Base-by-base conservation (phyloP, 768 basidiomycete genomes). In the Lentinula detonsa region DNA sequence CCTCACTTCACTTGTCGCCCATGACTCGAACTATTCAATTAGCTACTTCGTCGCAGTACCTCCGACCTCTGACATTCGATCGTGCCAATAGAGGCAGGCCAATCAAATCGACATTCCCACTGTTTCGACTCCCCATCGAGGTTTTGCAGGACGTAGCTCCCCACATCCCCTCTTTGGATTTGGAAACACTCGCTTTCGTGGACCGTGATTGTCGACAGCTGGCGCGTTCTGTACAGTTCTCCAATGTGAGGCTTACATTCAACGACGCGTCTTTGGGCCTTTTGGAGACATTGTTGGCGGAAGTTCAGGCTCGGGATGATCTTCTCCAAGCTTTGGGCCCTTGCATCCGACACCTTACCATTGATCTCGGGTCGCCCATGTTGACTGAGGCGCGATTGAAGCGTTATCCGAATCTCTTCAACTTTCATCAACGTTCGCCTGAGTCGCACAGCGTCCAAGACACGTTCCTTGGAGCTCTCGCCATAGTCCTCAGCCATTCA, bases 71-170 rank as follows among this genome's bases (percentile, higher is more conserved):
- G 5, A 45, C 63, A 13, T 68, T 72, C 28, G 70, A 71, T 58
- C 64, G 69, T 43, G 71, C 68, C 43, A 58, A 67, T 28, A 28
- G 33, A 9, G 67, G 64, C 5, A 64, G 65, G 39, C 23, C 62
- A 10, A 37, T 64, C 4, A 62, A 64, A 6, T 72, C 72, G 1
- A 21, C 60, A 3, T 66, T 71, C 21, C 69, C 69, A 1, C 40
- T 72, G 10, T 70, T 72, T 57, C 65, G 51, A 31, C 64, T 74
- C 11, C 73, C 73, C 4, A 54, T 71, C 23, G 73, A 74, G 49
- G 59, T 74, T 13, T 64, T 71, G 21, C 45, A 57, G 18, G 66
- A 69, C 18, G 53, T 73, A 34, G 64, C 66, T 5, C 65, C 66
- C 5, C 67, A 71, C 55, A 65, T 74, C 6, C 64, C 67, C 5